Conservation (phyloP, 75 land plant species). For the Cupressus sempervirens region DNA sequence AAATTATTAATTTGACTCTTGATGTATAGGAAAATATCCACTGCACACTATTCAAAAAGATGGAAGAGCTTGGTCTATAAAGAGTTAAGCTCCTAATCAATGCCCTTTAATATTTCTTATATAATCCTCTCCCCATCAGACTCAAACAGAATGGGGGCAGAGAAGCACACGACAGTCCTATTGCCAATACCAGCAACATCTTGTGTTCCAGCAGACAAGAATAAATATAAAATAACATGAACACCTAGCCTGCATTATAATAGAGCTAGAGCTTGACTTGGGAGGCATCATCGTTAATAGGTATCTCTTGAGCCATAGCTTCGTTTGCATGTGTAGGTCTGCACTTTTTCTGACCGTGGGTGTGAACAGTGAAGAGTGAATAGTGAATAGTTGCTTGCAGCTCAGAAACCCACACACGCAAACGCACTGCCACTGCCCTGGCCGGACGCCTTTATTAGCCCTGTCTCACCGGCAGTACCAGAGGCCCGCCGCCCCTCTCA, state of each 20-base stretch:
- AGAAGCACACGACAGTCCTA: background rate
- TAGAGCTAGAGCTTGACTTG: background rate
- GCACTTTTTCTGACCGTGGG: background rate
- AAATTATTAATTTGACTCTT: too few relatives aligned
- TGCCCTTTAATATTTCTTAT: background rate
- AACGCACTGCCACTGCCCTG: background rate
- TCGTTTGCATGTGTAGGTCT: background rate
- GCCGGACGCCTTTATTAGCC: background rate
- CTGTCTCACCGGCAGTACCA: background rate
- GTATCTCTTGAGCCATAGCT: background rate
- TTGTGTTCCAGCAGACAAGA: background rate
- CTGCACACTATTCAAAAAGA: too few relatives aligned
- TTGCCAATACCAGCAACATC: background rate
- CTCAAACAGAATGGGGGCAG: background rate
- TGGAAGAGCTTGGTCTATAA: too few relatives aligned
- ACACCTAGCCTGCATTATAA: background rate
- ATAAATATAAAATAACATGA: background rate
- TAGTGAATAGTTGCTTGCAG: background rate
- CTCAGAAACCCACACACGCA: slow-evolving; percentile 7
- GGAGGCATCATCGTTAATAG: background rate
- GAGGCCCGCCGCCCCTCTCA: background rate
- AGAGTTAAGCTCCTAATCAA: too few relatives aligned
- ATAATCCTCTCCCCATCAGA: background rate
- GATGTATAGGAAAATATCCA: too few relatives aligned
- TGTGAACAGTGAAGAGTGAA: too few relatives aligned